Evolutionary conservation across 495 filamentous ascomycete genomes (phyloP).

Genomic region (Penicillium crystallinum): DNA sequence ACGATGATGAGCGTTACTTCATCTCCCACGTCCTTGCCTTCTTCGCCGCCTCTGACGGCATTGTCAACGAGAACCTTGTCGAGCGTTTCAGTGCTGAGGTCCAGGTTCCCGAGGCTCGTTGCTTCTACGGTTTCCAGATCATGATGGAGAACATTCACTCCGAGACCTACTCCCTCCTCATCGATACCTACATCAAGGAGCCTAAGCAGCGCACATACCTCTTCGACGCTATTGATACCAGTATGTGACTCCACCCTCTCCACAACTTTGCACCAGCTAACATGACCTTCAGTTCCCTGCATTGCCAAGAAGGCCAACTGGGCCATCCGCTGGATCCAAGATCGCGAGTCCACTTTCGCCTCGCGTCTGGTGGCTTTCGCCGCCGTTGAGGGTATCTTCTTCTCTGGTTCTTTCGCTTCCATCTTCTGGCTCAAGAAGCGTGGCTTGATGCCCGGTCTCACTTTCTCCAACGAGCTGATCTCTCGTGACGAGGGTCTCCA

Average conservation of each 20-base stretch:
- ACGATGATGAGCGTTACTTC: conserved; percentile 96
- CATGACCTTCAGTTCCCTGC: conserved; percentile 62
- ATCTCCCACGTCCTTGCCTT: conserved; percentile 98
- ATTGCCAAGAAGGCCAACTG: conserved; percentile 98
- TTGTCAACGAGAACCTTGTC: conserved; percentile 98
- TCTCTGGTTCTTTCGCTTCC: conserved; percentile 97
- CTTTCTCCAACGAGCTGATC: conserved; percentile 99
- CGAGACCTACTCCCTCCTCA: conserved; percentile 97
- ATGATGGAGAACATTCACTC: conserved; percentile 99
- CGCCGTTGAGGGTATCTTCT: conserved; percentile 99
- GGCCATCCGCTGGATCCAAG: conserved; percentile 91
- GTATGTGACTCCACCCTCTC: conserved; percentile 42
- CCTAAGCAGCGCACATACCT: conserved; percentile 90
- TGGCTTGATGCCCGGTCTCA: conserved; percentile 95
- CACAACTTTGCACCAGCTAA: no score
- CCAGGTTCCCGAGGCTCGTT: conserved; percentile 94
- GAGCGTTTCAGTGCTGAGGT: conserved; percentile 98
- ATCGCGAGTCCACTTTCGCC: conserved; percentile 88
- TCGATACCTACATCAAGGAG: conserved; percentile 99
- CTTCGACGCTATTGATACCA: conserved; percentile 98
- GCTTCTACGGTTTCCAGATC: conserved; percentile 99
- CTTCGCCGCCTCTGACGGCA: conserved; percentile 98
- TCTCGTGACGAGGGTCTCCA: conserved; percentile 99
- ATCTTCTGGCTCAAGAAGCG: conserved; percentile 99
- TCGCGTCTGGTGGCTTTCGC: conserved; percentile 96